Percentiles rank a stretch among this genome's conserved stretches.
phyloP scores from a whole-genome alignment of 1,139 yeast species.

The Yamadazyma atlantica region DNA sequence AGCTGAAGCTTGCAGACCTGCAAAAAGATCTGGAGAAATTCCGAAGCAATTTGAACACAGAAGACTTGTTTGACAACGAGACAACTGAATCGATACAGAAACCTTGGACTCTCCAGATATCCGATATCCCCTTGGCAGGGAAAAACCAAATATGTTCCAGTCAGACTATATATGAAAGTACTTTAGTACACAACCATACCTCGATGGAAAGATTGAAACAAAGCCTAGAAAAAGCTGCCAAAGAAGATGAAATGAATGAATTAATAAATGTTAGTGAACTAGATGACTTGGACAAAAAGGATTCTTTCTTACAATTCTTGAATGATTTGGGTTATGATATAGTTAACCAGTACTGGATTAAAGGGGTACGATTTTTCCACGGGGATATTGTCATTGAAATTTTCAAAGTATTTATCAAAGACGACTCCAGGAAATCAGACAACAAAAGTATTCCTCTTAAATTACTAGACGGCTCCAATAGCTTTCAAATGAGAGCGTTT shows the following conservation, averaged over 20 bases:
- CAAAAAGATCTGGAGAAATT: background rate
- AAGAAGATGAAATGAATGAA: conserved; percentile 4
- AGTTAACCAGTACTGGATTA: conserved; percentile 64
- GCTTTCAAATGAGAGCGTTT: conserved; percentile 64
- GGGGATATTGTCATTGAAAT: conserved; percentile 64
- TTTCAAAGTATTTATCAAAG: conserved; percentile 49
- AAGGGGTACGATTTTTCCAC: conserved; percentile 64
- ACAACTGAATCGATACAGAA: conserved; percentile 21
- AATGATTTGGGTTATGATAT: conserved; percentile 71
- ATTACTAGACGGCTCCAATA: conserved; percentile 54
- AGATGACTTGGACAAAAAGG: conserved; percentile 17
- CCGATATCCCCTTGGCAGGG: conserved; percentile 89
- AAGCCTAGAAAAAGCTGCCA: conserved; percentile 6
- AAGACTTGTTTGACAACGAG: conserved; percentile 32
- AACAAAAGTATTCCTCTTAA: conserved; percentile 33
- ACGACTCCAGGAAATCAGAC: conserved; percentile 23
- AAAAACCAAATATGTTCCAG: conserved; percentile 59
- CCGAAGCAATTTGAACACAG: conserved; percentile 19
- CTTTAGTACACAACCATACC: conserved; percentile 51
- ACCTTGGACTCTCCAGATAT: conserved; percentile 65
- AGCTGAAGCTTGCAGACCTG: conserved; percentile 15
- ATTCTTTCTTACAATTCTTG: conserved; percentile 49
- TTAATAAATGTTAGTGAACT: background rate
- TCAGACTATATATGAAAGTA: conserved; percentile 71
- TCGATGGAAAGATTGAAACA: conserved; percentile 3